Base-by-base conservation (phyloP, 2,329 filamentous ascomycete species). In the Camillea tinctor region DNA sequence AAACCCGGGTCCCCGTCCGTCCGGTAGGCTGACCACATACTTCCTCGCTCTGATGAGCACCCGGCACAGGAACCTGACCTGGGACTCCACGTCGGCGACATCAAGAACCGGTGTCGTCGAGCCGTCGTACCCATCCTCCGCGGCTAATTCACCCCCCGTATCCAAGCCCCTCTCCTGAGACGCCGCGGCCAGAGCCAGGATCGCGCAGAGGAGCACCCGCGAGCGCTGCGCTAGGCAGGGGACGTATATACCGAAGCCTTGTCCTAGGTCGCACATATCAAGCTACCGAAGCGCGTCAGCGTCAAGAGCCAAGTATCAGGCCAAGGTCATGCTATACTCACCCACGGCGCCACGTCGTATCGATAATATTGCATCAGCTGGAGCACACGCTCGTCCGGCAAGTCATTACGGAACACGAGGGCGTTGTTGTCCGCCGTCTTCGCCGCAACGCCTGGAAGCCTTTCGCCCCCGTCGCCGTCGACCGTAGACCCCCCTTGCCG, bases 341-440 rank as follows among this genome's bases (percentile, higher is more conserved):
- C 78, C 78, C 79, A 80, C 20, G 77, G 75, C 5, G 78, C 77
- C 30, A 81, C 71, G 49, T 78, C 72, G 55, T 81, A 81, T 51
- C 77, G 70, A 57, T 79, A 81, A 56, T 79, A 72, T n/a, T 77
- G 73, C 13, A 80, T 57, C 1, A 80, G 63, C 24, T 70, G 68
- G 24, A 75, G 65, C 11, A 65, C 50, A 4, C 61, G 52, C 4
- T 65, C 64, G 20, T 62, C 59, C 0, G 62, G 59, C 1, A 64
- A 4, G 36, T 22, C 24, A 53, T 6, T 17, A 1, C 54, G 51
- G 22, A 19, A 52, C 23, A n/a, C 9, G 17, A n/a, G 3, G 5
- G 26, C 22, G 8, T 52, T 52, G 51, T 26, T 13, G 7, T 17
- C 26, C 22, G 51, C 22, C 6, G 20, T 24, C 5, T 24, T 44